These are phyloP conservation scores for Coprinopsis sp. DNA, from an alignment of 768 basidiomycete genomes.

Conservation along the genomic window DNA sequence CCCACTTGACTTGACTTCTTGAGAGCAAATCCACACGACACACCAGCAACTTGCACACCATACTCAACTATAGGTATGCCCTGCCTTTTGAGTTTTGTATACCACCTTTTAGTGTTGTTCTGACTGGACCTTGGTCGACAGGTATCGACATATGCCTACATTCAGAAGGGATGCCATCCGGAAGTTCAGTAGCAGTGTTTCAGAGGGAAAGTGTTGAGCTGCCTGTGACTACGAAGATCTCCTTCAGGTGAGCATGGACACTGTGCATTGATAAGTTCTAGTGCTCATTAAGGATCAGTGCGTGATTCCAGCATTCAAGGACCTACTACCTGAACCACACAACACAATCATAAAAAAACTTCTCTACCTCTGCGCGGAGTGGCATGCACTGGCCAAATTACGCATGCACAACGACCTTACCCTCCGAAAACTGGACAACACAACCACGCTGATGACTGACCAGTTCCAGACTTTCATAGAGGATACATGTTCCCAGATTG, in stretches of 20 bases:
- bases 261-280: background rate
- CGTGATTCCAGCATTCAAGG: constrained; percentile 33
- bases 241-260: constrained; percentile 24
- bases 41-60: constrained; percentile 15
- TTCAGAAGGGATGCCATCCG: constrained; percentile 27
- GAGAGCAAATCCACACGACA: constrained; percentile 16
- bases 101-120: no score
- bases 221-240: constrained; percentile 36
- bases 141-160: constrained; percentile 19
- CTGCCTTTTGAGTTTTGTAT: no score
- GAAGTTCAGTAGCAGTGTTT: constrained; percentile 24
- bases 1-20: constrained; percentile 32
- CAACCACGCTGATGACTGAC: constrained; percentile 25
- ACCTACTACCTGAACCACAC: constrained; percentile 22
- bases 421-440: constrained; percentile 18
- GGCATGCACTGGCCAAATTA: constrained; percentile 33
- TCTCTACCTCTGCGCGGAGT: constrained; percentile 23
- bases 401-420: constrained; percentile 26
- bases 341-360: constrained; percentile 17
- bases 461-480: constrained; percentile 28
- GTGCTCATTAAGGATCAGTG: constrained; percentile 20
- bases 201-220: constrained; percentile 26
- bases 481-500: constrained; percentile 20
- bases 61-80: constrained; percentile 1
- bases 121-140: constrained; percentile 1